Evolutionary conservation across 768 basidiomycete genomes (phyloP).

Genomic region (Clitopilus hobsonii): DNA sequence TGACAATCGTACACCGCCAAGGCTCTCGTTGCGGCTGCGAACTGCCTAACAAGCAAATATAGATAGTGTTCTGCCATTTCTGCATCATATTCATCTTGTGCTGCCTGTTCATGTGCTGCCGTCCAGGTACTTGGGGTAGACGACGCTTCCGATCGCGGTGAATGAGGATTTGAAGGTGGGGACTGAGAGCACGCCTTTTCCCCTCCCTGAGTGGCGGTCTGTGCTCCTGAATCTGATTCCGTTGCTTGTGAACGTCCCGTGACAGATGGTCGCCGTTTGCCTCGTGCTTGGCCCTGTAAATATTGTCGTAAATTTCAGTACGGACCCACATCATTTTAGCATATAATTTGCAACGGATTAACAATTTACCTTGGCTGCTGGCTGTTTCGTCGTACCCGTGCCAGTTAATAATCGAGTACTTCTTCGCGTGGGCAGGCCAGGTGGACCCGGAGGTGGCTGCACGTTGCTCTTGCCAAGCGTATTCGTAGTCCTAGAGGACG

Average conservation of each 20-base stretch:
- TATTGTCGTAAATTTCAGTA: conserved; percentile 1
- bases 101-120: conserved; percentile 61
- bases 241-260: conserved; percentile 55
- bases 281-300: conserved; percentile 29
- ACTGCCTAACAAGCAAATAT: conserved; percentile 74
- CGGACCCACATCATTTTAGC: not conserved
- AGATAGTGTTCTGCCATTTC: conserved; percentile 81
- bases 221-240: conserved; percentile 74
- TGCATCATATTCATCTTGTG: conserved; percentile 65
- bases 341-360: not conserved
- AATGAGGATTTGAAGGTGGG: conserved; percentile 52
- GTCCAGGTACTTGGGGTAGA: conserved; percentile 62
- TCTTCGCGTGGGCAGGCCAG: conserved; percentile 52
- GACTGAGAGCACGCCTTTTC: conserved; percentile 60
- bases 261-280: conserved; percentile 53
- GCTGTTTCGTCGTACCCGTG: conserved; percentile 39
- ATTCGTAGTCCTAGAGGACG: conserved; percentile 52
- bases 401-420: conserved; percentile 70
- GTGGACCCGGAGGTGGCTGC: conserved; percentile 28
- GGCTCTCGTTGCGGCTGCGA: conserved; percentile 74
- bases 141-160: conserved; percentile 61
- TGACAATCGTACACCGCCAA: conserved; percentile 74
- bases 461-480: conserved; percentile 48
- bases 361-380: conserved; percentile 48
- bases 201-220: conserved; percentile 35